Percentiles rank a stretch among this genome's conserved stretches.
Conservation (phyloP, 441 rosid species). For the Croton setiger region DNA sequence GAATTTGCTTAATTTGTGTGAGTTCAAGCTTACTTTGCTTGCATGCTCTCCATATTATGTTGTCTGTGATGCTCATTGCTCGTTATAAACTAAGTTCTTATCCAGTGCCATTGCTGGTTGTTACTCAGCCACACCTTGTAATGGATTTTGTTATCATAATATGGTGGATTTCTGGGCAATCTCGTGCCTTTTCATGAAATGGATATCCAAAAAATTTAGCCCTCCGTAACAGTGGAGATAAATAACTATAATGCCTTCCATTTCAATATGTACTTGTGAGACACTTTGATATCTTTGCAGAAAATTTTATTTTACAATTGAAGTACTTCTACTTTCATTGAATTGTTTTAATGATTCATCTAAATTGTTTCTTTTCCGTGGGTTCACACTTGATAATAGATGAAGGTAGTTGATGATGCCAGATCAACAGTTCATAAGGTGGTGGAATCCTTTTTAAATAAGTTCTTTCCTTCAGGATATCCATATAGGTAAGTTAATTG, state of each 20-base stretch:
- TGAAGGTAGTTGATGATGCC: constrained; percentile 69
- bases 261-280: not conserved
- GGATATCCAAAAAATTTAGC: not conserved
- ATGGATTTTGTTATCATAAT: not conserved
- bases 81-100: not conserved
- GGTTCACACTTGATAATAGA: constrained; percentile 31
- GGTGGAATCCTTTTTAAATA: constrained; percentile 71
- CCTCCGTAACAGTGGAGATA: not conserved
- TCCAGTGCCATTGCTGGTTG: not conserved
- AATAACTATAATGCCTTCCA: not conserved
- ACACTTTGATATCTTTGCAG: not conserved
- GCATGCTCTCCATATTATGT: not conserved
- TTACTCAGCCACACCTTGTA: not conserved
- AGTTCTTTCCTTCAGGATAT: constrained; percentile 92
- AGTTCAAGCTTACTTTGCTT: not conserved
- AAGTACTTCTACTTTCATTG: not conserved
- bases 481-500: constrained; percentile 64
- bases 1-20: not conserved
- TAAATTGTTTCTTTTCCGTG: not conserved
- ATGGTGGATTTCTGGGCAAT: not conserved
- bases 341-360: not conserved
- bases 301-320: not conserved
- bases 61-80: not conserved
- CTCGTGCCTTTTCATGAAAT: not conserved
- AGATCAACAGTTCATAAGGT: constrained; percentile 56